Base-by-base conservation (phyloP, 306 rosid genomes). In the Prunus salicina region DNA sequence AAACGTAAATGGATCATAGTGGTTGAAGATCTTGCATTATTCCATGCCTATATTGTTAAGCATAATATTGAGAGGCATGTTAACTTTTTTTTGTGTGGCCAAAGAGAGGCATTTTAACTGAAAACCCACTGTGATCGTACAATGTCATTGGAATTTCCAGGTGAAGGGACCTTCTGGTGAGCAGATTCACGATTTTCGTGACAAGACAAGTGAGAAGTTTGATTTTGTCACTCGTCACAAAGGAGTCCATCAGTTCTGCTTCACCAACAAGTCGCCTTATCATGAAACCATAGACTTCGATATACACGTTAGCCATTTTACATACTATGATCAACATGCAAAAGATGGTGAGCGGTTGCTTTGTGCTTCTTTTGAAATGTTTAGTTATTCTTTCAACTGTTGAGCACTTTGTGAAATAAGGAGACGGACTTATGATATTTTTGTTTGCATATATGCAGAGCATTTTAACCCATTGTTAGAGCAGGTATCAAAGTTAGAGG, bases 261-360 rank as follows among this genome's bases (percentile, higher is more conserved):
- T 94, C 77, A 87, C 82, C 49, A 94, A 91, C 81, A 90, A 78
- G 80, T 91, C 96, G 12, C 96, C 98, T 3, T 90, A 88, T 73
- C 96, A 91, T 12, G 98, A 88, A 84, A 91, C 93, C 53, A 43
- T 87, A 14, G 96, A 94, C 72, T 91, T 94, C 64, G 98, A 94
- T 71, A 85, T 85, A n/a, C 87, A 86, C 64, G 86, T 86, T 64
- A 84, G 75, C 86, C 95, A 86, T 80, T 76, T 86, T 74, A 56
- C 89, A 13, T 74, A 46, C 85, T 12, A 66, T 66, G 89, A 88
- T 11, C 84, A 83, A 76, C 93, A 88, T 78, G 95, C 87, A 38
- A 81, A 75, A 88, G 91, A 89, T 56, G 93, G 93, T 89, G 75
- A 79, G 86, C 3, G 12, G 46, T 18, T 14, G 56, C 9, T 58